phyloP scores from a whole-genome alignment of 1,139 yeast genomes.

The Suhomyces kunorum region DNA sequence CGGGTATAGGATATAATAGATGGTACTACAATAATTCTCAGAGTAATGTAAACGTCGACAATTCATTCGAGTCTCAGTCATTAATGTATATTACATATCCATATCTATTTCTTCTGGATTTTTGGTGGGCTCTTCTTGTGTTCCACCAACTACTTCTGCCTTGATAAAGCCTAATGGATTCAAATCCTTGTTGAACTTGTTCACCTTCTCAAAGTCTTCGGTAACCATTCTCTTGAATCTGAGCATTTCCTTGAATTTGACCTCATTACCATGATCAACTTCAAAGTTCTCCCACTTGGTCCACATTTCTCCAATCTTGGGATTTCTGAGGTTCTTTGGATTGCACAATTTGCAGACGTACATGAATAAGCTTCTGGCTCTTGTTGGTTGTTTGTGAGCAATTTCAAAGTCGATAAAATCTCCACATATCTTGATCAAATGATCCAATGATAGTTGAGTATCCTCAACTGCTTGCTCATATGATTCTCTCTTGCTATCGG shows the following conservation, averaged over 20 bases:
- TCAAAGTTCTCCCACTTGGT: conserved; percentile 74
- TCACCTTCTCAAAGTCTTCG: conserved; percentile 37
- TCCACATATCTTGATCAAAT: conserved; percentile 33
- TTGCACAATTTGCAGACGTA: conserved; percentile 32
- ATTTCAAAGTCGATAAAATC: conserved; percentile 53
- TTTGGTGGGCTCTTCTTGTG: conserved; percentile 11
- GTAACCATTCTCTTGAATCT: conserved; percentile 50
- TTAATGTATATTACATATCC: conserved; percentile 38
- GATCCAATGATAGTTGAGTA: conserved; percentile 26
- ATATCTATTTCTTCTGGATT: conserved; percentile 73
- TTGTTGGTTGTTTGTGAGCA: conserved; percentile 44
- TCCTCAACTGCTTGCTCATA: conserved; percentile 25
- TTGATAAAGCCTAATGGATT: conserved; percentile 62
- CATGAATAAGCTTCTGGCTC: conserved; percentile 64
- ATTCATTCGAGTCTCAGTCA: not conserved
- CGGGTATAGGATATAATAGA: conserved; percentile 6
- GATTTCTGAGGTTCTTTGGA: conserved; percentile 20
- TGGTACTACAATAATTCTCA: not conserved
- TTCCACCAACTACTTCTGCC: conserved; percentile 25
- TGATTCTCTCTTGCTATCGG: conserved; percentile 17
- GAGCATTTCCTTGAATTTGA: conserved; percentile 73
- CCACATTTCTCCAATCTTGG: conserved; percentile 46
- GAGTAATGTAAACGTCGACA: not conserved
- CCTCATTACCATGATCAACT: conserved; percentile 66
- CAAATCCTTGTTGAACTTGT: conserved; percentile 25